Evolutionary conservation across 108 stramenopile genomes (phyloP), one percentile per base, ranked within the genome.

Genomic region (Stephanodiscus triporus): DNA sequence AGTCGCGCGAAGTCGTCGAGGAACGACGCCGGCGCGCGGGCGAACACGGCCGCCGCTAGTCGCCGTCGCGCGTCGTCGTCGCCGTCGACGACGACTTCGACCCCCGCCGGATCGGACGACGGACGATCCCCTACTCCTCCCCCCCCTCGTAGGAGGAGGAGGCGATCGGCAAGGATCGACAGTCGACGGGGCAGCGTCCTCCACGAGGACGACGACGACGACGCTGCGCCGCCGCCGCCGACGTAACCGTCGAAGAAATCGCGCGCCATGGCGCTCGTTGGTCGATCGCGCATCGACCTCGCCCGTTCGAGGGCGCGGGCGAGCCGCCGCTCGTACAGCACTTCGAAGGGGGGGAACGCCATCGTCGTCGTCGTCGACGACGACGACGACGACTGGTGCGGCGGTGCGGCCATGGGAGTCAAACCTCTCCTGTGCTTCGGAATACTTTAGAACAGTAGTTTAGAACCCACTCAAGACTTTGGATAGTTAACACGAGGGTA

Each of bases 11-110:
- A 88, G 8, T 74, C 62, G 27, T 69, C 64, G 19, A 79, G 20
- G 34, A 91, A 88, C 27, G 37, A 38, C 7, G 40, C 16, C 8
- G 82, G 66, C 13, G 83, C 75, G 22, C 63, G 37, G 0, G 77
- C 89, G 70, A 88, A 75, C 38, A 89, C 72, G 10, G 88, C 81
- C 0, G 91, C 86, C 27, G 86, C 85, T 47, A 89, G 68, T 26
- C 47, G 47, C 19, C 42, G 38, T 4, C 63, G 51, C 9, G 3
- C 27, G 24, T 32, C 34, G 58, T 70, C 40, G 36, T 14, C 50
- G 74, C 27, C 24, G 6, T 61, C 38, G 22, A 63, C 68, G 47
- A 10, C 8, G 54, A 11, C n/a, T 30, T 48, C 34, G 38, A 34
- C 32, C 4, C 5, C 32, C 5, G 32, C 32, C 4, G 32, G 5